Conservation (phyloP, 2,329 filamentous ascomycete genomes). For the Aspergillus tubingensis region DNA sequence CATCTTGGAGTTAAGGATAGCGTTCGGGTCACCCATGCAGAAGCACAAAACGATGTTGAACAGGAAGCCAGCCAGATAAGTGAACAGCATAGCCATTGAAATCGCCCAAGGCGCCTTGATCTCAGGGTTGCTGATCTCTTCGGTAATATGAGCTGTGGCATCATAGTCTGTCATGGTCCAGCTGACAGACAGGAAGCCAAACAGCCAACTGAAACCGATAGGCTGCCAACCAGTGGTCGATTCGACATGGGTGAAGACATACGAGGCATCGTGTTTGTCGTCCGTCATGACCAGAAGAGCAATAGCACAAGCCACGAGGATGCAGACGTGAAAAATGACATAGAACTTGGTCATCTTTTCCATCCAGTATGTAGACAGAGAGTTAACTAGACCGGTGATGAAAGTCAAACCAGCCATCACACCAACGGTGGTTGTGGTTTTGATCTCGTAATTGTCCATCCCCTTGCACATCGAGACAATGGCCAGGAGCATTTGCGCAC, state of each 20-base stretch:
- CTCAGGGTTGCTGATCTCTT: constrained; percentile 6
- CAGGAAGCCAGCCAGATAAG: constrained; percentile 3
- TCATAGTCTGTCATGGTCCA: constrained; percentile 7
- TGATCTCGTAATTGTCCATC: constrained; percentile 2
- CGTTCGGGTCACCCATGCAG: constrained; percentile 5
- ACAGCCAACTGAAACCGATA: constrained; percentile 1
- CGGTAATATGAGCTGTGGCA: not conserved
- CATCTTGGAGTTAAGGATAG: not conserved
- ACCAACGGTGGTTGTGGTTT: not conserved
- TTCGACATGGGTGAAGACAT: constrained; percentile 4
- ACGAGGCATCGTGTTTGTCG: constrained; percentile 5
- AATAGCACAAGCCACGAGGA: constrained; percentile 1
- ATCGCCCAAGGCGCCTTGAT: constrained; percentile 6
- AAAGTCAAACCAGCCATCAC: constrained; percentile 5
- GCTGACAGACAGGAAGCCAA: constrained; percentile 5
- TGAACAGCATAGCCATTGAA: constrained; percentile 5
- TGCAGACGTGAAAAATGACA: constrained; percentile 5
- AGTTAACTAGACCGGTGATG: constrained; percentile 1
- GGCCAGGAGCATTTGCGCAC: constrained; percentile 5
- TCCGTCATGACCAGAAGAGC: constrained; percentile 2
- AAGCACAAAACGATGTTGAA: constrained; percentile 8
- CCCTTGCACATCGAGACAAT: constrained; percentile 4
- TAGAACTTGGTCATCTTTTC: constrained; percentile 9
- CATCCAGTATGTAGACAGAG: constrained; percentile 7
- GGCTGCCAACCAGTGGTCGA: constrained; percentile 4